Evolutionary conservation across 2,329 filamentous ascomycete genomes (phyloP).

Genomic region (Clonostachys chloroleuca): DNA sequence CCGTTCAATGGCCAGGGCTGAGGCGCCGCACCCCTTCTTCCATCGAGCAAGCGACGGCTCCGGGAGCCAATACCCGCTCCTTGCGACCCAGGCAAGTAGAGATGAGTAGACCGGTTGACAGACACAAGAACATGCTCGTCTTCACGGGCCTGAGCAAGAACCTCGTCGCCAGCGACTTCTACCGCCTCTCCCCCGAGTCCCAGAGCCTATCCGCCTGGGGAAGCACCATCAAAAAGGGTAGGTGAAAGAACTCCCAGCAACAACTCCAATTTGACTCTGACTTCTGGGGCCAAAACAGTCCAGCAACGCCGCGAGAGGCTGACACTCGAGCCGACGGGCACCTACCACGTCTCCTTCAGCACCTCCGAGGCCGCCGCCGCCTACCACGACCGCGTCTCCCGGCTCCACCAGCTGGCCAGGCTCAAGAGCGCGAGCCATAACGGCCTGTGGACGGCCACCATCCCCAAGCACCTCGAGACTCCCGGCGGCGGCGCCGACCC

Average conservation of each 20-base stretch:
- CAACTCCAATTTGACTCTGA: no score
- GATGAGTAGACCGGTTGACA: neutral
- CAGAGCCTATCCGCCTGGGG: constrained; percentile 67
- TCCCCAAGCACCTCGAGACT: constrained; percentile 14
- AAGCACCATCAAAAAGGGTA: constrained; percentile 55
- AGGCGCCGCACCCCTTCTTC: neutral
- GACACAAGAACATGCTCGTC: constrained; percentile 37
- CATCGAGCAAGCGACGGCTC: neutral
- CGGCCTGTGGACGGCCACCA: constrained; percentile 16
- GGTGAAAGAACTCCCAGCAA: constrained; percentile 1
- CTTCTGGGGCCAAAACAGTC: constrained; percentile 26
- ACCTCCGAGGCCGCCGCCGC: constrained; percentile 9
- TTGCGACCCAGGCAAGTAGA: no score
- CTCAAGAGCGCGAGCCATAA: neutral
- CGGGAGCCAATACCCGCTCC: neutral
- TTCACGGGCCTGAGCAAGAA: constrained; percentile 54
- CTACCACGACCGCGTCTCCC: neutral
- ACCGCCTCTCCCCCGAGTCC: constrained; percentile 49
- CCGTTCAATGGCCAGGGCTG: constrained; percentile 2
- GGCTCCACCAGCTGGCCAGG: neutral
- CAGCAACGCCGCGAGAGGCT: constrained; percentile 60
- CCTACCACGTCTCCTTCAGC: constrained; percentile 41
- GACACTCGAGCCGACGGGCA: constrained; percentile 58
- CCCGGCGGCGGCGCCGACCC: constrained; percentile 4
- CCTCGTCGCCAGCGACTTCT: constrained; percentile 66